Evolutionary conservation across 805 yeast species (phyloP), one percentile per base, ranked within the genome.

Genomic region (Candida verbasci): DNA sequence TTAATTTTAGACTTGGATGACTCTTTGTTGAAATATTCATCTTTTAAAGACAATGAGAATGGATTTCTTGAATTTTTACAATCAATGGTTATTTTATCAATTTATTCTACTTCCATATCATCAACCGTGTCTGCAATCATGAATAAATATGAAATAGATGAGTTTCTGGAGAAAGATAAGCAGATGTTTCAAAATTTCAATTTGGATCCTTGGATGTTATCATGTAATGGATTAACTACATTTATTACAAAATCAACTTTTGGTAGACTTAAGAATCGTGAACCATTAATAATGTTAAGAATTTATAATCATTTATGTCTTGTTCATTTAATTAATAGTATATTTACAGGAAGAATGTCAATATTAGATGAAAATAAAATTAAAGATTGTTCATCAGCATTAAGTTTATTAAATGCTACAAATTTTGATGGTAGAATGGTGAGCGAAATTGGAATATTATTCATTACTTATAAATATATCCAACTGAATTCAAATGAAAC

Each of bases 391-490:
- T 67, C 78, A 8, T 68, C 76, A 15, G 72, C 82, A 1, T 58
- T 80, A 33, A 75, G 78, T 26, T 56, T 76, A 25, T 65, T 79
- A 4, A 64, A 74, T 24, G 76, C 88, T 2, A 81, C 88, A 5
- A 82, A 82, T 49, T 85, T 84, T 53, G 95, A 85, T 52, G 86
- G 85, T n/a, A 60, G 93, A 40, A 82, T 85, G 77, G 80, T 83
- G 6, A 80, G 87, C 27, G 94, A 85, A 55, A 76, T 82, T 34
- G 73, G 79, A 14, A 65, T 82, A 9, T 76, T 80, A 37, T 53
- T 74, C 12, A 67, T 77, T 9, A 65, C 80, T 0, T 82, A 82
- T 56, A 73, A 74, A 39, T 81, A 67, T 52, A 60, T 80, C 15
- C 81, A 79, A 36, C 41, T 50, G 9, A 32, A 23, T 17, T 11